Base-by-base conservation (phyloP, 2,329 filamentous ascomycete species). In the Apiospora rasikravindrae region DNA sequence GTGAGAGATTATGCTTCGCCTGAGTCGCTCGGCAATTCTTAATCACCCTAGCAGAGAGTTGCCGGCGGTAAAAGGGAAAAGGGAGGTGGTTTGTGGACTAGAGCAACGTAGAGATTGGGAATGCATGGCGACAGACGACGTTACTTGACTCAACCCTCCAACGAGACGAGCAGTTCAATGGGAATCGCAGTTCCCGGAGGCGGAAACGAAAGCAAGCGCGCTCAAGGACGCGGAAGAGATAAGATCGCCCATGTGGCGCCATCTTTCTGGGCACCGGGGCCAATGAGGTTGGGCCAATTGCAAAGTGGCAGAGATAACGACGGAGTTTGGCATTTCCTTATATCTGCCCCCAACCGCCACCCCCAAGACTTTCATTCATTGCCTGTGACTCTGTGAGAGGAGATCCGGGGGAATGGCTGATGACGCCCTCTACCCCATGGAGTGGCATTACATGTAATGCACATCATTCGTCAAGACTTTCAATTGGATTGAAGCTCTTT, bases 161-260 rank as follows among this genome's bases (percentile, higher is more conserved):
- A 64, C 37, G 22, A 40, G 33, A 37, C 33, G 33, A 5, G 6
- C 33, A 37, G 33, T 6, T 37, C 1, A 7, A 37, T 37, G 4
- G 4, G 33, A 37, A 37, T 37, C 33, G 33, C 19, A 24, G 19
- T 40, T n/a, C 57, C 53, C 26, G 53, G 53, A 61, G 57, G 24
- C 8, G 57, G 57, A 64, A 19, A 64, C 19, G 57, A 40, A 22
- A 33, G 53, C 51, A 57, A 57, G 26, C 51, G 26, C 53, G 26
- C 7, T 29, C 16, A 61, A 19, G 53, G 13, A 26, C 33, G 8
- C 26, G 29, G 53, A 37, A 40, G 29, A 64, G 57, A 64, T 64
- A 64, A 64, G 57, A 64, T 64, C 8, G 57, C 57, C 57, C n/a
- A 64, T 40, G 57, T 61, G 53, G 53, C 53, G 53, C 29, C 29